These are phyloP conservation scores for Phytophthora boehmeriae DNA, from an alignment of 352 stramenopile genomes.

Conservation along the genomic window DNA sequence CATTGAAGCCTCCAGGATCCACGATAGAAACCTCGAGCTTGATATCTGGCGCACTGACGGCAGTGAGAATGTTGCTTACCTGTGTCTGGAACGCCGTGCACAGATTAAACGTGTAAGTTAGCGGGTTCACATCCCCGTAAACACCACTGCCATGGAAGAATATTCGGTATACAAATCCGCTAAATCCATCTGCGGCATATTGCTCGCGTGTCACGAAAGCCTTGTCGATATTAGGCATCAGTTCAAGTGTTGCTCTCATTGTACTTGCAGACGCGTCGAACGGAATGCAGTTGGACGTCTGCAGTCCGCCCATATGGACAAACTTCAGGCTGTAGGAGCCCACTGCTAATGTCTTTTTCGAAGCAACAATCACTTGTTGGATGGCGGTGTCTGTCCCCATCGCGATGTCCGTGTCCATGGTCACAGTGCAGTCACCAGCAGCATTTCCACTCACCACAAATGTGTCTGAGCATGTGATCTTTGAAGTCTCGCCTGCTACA, in stretches of 20 bases:
- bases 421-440: conserved; percentile 43
- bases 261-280: conserved; percentile 62
- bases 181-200: conserved; percentile 38
- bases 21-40: conserved; percentile 43
- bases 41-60: conserved; percentile 30
- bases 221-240: conserved; percentile 77
- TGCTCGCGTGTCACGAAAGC: conserved; percentile 67
- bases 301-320: conserved; percentile 36
- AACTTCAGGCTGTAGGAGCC: conserved; percentile 71
- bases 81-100: conserved; percentile 69
- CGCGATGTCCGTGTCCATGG: conserved; percentile 73
- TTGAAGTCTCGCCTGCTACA: conserved; percentile 65
- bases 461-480: conserved; percentile 30
- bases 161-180: conserved; percentile 71
- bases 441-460: conserved; percentile 52
- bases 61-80: conserved; percentile 65
- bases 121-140: conserved; percentile 29
- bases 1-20: conserved; percentile 55
- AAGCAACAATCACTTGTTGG: conserved; percentile 68
- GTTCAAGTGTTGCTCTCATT: conserved; percentile 58
- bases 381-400: conserved; percentile 72
- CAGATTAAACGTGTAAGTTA: conserved; percentile 22
- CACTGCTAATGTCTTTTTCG: conserved; percentile 48
- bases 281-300: conserved; percentile 55
- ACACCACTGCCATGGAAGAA: conserved; percentile 85